Conservation (phyloP, 306 rosid species). For the Calophaca sinica region DNA sequence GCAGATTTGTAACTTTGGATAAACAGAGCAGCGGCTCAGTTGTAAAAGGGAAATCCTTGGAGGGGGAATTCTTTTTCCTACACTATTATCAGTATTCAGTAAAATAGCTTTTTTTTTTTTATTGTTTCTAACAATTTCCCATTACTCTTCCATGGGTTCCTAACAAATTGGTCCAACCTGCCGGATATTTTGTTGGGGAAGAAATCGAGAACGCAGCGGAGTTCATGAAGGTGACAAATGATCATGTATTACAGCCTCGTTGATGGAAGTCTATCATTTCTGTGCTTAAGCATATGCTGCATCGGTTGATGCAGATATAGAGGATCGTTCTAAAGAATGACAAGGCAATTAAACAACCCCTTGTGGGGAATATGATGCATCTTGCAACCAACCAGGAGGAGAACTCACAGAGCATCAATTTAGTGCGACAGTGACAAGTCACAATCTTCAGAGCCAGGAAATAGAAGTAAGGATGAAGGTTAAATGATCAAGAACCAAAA, state of each 20-base stretch:
- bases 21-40: not conserved
- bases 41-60: constrained; percentile 1
- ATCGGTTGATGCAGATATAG: constrained; percentile 10
- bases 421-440: not conserved
- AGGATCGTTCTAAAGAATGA: constrained; percentile 6
- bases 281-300: not conserved
- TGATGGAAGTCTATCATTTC: constrained; percentile 4
- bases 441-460: not conserved
- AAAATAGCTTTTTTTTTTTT: not conserved
- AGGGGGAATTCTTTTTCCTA: not conserved
- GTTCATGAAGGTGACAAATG: not conserved
- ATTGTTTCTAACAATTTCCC: not conserved
- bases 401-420: not conserved
- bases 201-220: not conserved
- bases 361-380: constrained; percentile 2
- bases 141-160: not conserved
- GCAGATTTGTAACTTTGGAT: not conserved
- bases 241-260: constrained; percentile 1
- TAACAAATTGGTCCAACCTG: not conserved
- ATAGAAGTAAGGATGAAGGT: not conserved
- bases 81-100: not conserved
- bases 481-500: constrained; percentile 14
- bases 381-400: not conserved
- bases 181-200: not conserved
- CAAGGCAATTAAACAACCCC: not conserved